Percentiles rank a stretch among this genome's conserved stretches.
These are phyloP conservation scores for Tuber aestivum DNA, from an alignment of 495 filamentous ascomycete genomes.

Conservation along the genomic window DNA sequence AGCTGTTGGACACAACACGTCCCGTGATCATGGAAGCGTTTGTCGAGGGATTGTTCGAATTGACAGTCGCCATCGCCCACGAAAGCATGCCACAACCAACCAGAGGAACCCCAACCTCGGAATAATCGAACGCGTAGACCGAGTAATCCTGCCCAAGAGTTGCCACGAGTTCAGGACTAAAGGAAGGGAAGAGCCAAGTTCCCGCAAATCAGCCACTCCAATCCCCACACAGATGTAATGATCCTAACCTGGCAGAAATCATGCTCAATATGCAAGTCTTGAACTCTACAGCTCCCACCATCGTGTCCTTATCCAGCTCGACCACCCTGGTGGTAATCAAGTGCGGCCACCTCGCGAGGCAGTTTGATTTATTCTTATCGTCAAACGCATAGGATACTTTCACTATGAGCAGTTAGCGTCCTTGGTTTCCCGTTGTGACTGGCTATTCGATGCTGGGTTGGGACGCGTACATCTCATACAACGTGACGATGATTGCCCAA, in stretches of 20 bases:
- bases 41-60: slow-evolving; percentile 44
- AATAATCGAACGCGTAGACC: slow-evolving; percentile 94
- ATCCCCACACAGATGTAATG: slow-evolving; percentile 20
- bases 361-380: slow-evolving; percentile 79
- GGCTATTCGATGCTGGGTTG: slow-evolving; percentile 6
- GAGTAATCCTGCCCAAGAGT: slow-evolving; percentile 85
- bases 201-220: slow-evolving; percentile 32
- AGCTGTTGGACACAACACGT: slow-evolving; percentile 74
- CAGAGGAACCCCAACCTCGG: slow-evolving; percentile 83
- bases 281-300: slow-evolving; percentile 84
- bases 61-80: slow-evolving; percentile 60
- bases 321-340: slow-evolving; percentile 73
- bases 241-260: slow-evolving; percentile 57
- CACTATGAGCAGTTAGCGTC: slow-evolving; percentile 50
- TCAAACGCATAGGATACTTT: slow-evolving; percentile 98
- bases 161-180: slow-evolving; percentile 80
- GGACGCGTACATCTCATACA: slow-evolving; percentile 38
- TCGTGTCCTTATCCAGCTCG: slow-evolving; percentile 65
- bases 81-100: slow-evolving; percentile 97
- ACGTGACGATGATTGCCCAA: slow-evolving; percentile 17
- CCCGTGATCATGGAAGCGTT: slow-evolving; percentile 73
- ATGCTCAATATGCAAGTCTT: slow-evolving; percentile 87
- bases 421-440: slow-evolving; percentile 11
- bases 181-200: slow-evolving; percentile 38
- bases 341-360: slow-evolving; percentile 82